Evolutionary conservation across 306 rosid genomes (phyloP).

Genomic region (Canavalia gladiata): DNA sequence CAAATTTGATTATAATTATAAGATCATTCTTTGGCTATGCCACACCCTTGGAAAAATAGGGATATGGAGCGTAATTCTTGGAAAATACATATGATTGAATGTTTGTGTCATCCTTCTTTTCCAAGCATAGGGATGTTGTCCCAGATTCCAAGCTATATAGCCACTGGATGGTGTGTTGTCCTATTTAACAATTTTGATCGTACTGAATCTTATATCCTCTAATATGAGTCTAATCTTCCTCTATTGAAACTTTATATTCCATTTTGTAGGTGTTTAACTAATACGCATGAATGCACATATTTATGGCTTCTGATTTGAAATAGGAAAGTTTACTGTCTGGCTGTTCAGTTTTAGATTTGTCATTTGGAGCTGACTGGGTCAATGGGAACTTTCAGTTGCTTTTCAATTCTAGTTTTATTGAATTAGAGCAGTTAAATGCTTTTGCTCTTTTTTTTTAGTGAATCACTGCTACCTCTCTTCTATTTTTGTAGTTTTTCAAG

Average conservation of each 20-base stretch:
- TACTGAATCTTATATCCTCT: not conserved
- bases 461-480: not conserved
- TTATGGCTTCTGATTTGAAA: slow-evolving; percentile 17
- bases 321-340: not conserved
- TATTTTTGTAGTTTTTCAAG: not conserved
- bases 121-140: not conserved
- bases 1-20: not conserved
- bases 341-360: not conserved
- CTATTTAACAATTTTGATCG: not conserved
- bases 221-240: slow-evolving; percentile 19
- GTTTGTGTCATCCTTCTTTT: not conserved
- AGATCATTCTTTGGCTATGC: slow-evolving; percentile 9
- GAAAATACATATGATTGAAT: not conserved
- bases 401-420: slow-evolving; percentile 14
- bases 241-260: slow-evolving; percentile 5
- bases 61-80: slow-evolving; percentile 23
- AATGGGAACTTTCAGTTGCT: slow-evolving; percentile 3
- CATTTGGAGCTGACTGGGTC: not conserved
- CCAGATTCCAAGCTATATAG: not conserved
- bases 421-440: slow-evolving; percentile 2
- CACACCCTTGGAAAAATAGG: not conserved
- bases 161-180: not conserved
- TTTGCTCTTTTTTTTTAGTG: not conserved
- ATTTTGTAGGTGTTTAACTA: not conserved
- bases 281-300: not conserved